Conservation (phyloP, 176 grass and related monocot genomes). For the Paspalum vaginatum region DNA sequence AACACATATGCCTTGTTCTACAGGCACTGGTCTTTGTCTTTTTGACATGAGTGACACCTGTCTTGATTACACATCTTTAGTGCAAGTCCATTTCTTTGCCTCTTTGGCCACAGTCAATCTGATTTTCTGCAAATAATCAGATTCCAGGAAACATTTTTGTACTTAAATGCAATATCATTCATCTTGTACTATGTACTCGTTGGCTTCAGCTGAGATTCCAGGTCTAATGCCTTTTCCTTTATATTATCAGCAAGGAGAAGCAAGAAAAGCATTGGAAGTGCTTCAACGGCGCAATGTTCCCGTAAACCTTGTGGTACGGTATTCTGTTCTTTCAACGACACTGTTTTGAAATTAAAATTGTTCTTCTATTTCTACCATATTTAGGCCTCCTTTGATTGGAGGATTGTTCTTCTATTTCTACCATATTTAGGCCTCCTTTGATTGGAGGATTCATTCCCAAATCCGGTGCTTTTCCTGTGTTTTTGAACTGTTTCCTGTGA, state of each 20-base stretch:
- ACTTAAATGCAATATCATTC: constrained; percentile 9
- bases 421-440: no score
- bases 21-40: neutral
- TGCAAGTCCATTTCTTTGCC: constrained; percentile 27
- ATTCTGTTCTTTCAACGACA: constrained; percentile 5
- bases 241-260: constrained; percentile 91
- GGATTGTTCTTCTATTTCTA: neutral
- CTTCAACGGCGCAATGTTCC: constrained; percentile 86
- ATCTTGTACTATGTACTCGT: constrained; percentile 7
- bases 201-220: neutral
- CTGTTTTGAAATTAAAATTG: neutral
- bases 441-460: no score
- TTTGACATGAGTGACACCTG: neutral
- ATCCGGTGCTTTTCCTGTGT: no score
- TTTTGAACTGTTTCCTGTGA: no score
- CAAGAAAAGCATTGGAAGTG: constrained; percentile 92
- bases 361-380: neutral
- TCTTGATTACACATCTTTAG: constrained; percentile 7
- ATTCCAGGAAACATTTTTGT: constrained; percentile 15
- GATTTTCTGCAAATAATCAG: constrained; percentile 14
- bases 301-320: constrained; percentile 84
- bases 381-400: no score
- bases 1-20: constrained; percentile 16
- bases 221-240: constrained; percentile 27
- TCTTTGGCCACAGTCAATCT: constrained; percentile 1